Evolutionary conservation across 1,139 yeast species (phyloP), one percentile per base, ranked within the genome.

Genomic region (Kodamaea sp.): DNA sequence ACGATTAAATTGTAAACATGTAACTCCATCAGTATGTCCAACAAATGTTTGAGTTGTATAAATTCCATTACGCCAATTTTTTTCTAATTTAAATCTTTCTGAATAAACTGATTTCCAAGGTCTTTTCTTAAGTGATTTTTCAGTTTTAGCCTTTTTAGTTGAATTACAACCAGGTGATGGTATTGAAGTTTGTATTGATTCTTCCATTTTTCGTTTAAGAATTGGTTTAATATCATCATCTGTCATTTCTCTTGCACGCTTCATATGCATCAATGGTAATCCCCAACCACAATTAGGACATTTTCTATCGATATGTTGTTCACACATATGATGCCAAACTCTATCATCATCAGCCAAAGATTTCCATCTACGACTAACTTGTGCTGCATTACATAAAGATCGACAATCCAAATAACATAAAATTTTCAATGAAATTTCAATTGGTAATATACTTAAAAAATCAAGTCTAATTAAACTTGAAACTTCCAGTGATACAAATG

Each of bases 211-310:
- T 37, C 63, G 50, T 42, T 65, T 60, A 41, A 55, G 60, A 27
- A 55, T 50, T 2, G 55, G 50, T 27, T 49, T 50, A 26, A 50
- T 52, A 33, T 65, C 63, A 8, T 63, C 65, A 24, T 55, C 65
- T 25, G 53, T 44, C 48, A 65, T 62, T 52, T 76, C 83, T 46
- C 87, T 66, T 6, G 86, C 83, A 46, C 86, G 68, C 55, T 82
- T 83, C 83, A 84, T 84, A 52, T 83, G 88, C 78, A 92, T 78
- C 45, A 92, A 67, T 2, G 98, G 98, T 50, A 92, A 70, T 5
- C 98, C 98, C 98, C 98, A 92, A 8, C 98, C 98, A 68, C 98
- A 92, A 58, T 87, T 88, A 32, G 97, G 96, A 63, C 98, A 92
- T 60, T 92, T 92, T 44, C 95, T 73, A 62, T 92, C 98, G 42